A percentile compares a stretch with the other conserved stretches of the same genome.
phyloP scores from a whole-genome alignment of 2,329 filamentous ascomycete species.

The Cladosporium velox region DNA sequence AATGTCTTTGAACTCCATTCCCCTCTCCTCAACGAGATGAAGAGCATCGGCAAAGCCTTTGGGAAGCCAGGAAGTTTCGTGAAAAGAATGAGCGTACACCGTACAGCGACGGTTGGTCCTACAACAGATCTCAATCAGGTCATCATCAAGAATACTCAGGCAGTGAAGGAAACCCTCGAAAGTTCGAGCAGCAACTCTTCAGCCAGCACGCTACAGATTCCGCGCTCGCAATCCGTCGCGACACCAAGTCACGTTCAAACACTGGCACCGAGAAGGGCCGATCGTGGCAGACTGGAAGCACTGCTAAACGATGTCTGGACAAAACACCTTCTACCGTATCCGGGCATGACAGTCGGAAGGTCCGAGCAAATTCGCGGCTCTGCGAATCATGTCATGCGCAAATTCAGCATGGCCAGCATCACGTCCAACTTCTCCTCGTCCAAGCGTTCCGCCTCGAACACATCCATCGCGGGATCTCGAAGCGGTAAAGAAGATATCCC shows the following conservation, averaged over 20 bases:
- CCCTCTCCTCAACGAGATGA: slow-evolving; percentile 69
- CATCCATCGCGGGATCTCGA: slow-evolving; percentile 38
- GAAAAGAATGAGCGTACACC: slow-evolving; percentile 74
- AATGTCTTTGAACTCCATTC: slow-evolving; percentile 57
- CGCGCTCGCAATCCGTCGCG: slow-evolving; percentile 77
- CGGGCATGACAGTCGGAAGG: slow-evolving; percentile 70
- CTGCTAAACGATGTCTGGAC: slow-evolving; percentile 81
- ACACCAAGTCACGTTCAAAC: slow-evolving; percentile 69
- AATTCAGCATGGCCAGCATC: slow-evolving; percentile 80
- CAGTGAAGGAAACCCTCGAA: slow-evolving; percentile 58
- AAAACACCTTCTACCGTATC: slow-evolving; percentile 75
- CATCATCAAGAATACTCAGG: slow-evolving; percentile 82
- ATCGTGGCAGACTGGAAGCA: slow-evolving; percentile 75
- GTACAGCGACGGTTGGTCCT: slow-evolving; percentile 71
- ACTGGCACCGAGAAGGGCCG: slow-evolving; percentile 71
- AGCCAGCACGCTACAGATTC: slow-evolving; percentile 58
- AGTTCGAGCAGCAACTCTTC: slow-evolving; percentile 39
- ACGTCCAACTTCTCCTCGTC: slow-evolving; percentile 74
- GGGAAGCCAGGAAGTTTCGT: slow-evolving; percentile 67
- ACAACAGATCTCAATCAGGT: slow-evolving; percentile 72
- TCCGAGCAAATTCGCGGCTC: slow-evolving; percentile 73
- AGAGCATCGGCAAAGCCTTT: slow-evolving; percentile 73
- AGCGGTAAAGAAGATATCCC: slow-evolving; percentile 34
- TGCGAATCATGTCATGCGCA: slow-evolving; percentile 85
- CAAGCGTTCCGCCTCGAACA: slow-evolving; percentile 66